Conservation (phyloP, 148 eudicot genomes). For the Chenopodium quinoa region DNA sequence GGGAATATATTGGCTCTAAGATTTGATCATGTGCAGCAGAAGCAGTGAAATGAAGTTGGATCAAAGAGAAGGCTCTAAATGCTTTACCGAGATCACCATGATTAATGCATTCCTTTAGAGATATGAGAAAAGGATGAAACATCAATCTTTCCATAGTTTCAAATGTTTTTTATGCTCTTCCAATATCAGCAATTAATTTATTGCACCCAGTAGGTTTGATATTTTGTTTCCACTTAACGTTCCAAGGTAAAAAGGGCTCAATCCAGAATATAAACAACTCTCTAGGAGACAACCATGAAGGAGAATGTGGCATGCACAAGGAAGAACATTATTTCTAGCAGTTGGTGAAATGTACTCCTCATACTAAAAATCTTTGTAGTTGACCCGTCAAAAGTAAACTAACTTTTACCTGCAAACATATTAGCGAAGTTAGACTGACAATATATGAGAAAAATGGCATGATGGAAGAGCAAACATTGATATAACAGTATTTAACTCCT, state of each 20-base stretch:
- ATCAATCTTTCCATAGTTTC: constrained; percentile 35
- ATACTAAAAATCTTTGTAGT: neutral
- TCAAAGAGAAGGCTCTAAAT: constrained; percentile 41
- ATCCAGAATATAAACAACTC: constrained; percentile 36
- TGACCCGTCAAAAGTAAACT: neutral
- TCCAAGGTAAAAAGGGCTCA: constrained; percentile 43
- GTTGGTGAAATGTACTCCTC: neutral
- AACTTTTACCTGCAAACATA: neutral
- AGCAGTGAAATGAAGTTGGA: constrained; percentile 39
- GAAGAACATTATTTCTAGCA: neutral
- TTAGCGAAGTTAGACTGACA: neutral
- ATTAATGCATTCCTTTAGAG: constrained; percentile 46
- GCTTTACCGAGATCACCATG: constrained; percentile 61
- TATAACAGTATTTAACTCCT: neutral
- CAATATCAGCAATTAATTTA: constrained; percentile 13
- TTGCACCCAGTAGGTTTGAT: constrained; percentile 18
- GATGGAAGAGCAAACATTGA: neutral
- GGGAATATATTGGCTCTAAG: constrained; percentile 51
- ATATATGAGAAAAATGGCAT: neutral
- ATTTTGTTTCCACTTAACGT: constrained; percentile 40
- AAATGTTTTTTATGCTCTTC: constrained; percentile 11
- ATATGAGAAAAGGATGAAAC: constrained; percentile 46
- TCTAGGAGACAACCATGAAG: constrained; percentile 33
- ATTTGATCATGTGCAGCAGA: constrained; percentile 30
- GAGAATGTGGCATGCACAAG: constrained; percentile 22